phyloP scores from a whole-genome alignment of 2,329 filamentous ascomycete species.

The Fusarium clavum region DNA sequence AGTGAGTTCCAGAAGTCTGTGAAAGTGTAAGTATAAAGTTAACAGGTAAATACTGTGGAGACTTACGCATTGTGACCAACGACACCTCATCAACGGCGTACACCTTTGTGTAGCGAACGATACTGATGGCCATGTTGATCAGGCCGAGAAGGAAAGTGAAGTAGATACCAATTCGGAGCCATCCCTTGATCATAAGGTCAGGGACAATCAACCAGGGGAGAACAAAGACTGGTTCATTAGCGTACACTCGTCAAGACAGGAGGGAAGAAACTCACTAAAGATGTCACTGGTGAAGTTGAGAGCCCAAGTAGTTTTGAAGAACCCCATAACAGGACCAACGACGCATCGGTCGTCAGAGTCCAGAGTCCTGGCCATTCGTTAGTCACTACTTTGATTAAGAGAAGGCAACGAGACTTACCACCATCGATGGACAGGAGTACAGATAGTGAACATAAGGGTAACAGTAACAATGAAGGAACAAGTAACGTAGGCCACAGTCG shows the following conservation, averaged over 20 bases:
- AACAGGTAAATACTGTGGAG: too few species aligned
- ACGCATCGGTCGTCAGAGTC: not conserved
- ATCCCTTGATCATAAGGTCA: constrained; percentile 24
- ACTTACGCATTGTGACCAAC: not conserved
- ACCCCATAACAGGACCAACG: not conserved
- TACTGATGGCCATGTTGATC: constrained; percentile 18
- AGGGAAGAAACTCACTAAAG: not conserved
- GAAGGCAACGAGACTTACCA: constrained; percentile 3
- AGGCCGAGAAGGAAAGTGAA: constrained; percentile 28
- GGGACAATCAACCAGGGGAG: constrained; percentile 21
- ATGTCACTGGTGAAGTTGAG: constrained; percentile 30
- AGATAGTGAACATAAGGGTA: constrained; percentile 3
- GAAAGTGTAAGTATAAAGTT: not conserved
- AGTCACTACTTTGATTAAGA: fast-evolving
- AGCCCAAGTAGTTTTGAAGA: constrained; percentile 10
- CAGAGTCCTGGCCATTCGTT: not conserved
- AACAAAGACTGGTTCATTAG: constrained; percentile 13
- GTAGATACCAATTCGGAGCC: constrained; percentile 7
- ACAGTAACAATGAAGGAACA: constrained; percentile 5
- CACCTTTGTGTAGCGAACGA: constrained; percentile 17
- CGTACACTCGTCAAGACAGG: too few species aligned
- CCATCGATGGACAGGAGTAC: constrained; percentile 15
- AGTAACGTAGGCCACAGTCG: not conserved
- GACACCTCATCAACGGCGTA: not conserved
- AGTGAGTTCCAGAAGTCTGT: constrained; percentile 21